Evolutionary conservation across 108 stramenopile species (phyloP), one percentile per base, ranked within the genome.

Genomic region (Bacterosira constricta): DNA sequence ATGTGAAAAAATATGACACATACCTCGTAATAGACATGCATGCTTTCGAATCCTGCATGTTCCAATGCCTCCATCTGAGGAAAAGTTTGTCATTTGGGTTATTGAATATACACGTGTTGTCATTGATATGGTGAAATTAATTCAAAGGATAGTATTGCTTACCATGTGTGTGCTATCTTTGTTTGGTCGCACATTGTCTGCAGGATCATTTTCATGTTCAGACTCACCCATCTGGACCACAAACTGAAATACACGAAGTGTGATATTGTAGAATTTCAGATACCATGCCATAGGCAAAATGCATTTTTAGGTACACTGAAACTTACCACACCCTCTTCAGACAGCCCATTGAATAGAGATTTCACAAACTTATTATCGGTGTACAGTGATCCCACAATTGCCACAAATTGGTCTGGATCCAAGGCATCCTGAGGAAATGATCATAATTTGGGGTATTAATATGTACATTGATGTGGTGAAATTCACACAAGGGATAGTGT

Each of bases 371-470:
- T 30, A 0, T 41, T 50, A 49, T 84, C 79, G 13, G 63, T 71
- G 69, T 88, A 88, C 4, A 89, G 42, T 31, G 45, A 68, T 6
- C 83, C 84, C 6, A 73, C 82, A 66, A 88, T 84, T 27, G 75
- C 80, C 6, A 79, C 67, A 0, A 74, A 58, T 17, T 71, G 69
- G 53, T 86, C 78, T 13, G 88, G 88, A 52, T 89, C 88, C 62
- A 90, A 58, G 6, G 88, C 86, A 77, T 93, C 81, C 66, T 50
- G n/a, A n/a, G n/a, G n/a, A n/a, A n/a, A n/a, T n/a, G n/a, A n/a
- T n/a, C n/a, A n/a, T n/a, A n/a, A n/a, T n/a, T n/a, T n/a, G n/a
- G n/a, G n/a, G n/a, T n/a, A n/a, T n/a, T n/a, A n/a, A 18, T 50
- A 50, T 17, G 49, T 17, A 17, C 49, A 6, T 10, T 17, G 49